Conservation (phyloP, 1,284 basidiomycete species). For the Naganishia albida region DNA sequence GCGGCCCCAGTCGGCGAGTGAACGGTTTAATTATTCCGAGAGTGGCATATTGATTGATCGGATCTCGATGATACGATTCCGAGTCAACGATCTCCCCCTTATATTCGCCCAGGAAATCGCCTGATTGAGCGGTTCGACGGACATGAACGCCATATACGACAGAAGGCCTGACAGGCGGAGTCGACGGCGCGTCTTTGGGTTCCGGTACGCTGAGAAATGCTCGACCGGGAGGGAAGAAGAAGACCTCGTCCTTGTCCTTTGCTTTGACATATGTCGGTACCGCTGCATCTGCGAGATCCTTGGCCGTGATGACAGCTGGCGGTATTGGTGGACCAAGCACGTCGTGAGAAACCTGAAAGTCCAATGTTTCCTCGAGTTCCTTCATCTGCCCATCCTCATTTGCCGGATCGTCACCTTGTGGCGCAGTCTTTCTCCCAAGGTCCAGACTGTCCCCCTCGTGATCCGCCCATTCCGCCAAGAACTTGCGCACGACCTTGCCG, state of each 20-base stretch:
- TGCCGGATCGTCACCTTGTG: not conserved
- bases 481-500: conserved; percentile 39
- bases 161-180: conserved; percentile 40
- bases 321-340: conserved; percentile 52
- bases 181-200: conserved; percentile 22
- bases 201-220: conserved; percentile 21
- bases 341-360: conserved; percentile 53
- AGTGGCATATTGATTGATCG: conserved; percentile 59
- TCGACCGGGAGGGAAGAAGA: conserved; percentile 36
- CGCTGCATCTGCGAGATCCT: conserved; percentile 40
- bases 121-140: conserved; percentile 38
- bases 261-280: conserved; percentile 38
- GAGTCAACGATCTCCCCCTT: conserved; percentile 48
- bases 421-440: not conserved
- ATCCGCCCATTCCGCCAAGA: conserved; percentile 49
- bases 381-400: not conserved
- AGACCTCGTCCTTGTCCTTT: conserved; percentile 39
- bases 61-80: conserved; percentile 52
- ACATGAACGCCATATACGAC: conserved; percentile 48
- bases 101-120: conserved; percentile 50
- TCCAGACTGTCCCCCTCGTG: conserved; percentile 36
- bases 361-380: not conserved
- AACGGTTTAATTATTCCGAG: conserved; percentile 62
- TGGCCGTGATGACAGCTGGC: conserved; percentile 46
- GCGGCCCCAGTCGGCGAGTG: conserved; percentile 78